Base-by-base conservation (phyloP, 2,329 filamentous ascomycete species). In the Clarireedia monteithiana region DNA sequence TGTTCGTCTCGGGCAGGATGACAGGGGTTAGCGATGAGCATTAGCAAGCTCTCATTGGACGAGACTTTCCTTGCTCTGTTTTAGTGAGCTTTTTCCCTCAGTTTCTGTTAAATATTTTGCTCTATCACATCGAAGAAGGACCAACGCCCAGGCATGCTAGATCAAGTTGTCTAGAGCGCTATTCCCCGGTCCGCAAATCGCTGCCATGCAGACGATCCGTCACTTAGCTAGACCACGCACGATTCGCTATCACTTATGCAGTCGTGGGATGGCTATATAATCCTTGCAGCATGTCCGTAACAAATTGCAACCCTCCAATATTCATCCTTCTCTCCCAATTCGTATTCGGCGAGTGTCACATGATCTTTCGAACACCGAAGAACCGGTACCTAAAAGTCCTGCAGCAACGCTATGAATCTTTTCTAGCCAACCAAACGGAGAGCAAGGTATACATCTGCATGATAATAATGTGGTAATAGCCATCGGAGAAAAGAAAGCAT, bases 231-330 rank as follows among this genome's bases (percentile, higher is more conserved):
- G 40, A 12, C 36, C 36, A 44, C 38, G 46, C 36, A 44, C 38
- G 46, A 55, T 55, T 55, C 52, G 52, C n/a, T 55, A 47, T 55
- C 52, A 55, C 23, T 17, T 26, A 55, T 55, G 52, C 52, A 50
- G 26, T 36, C 38, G 50, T 44, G 26, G 30, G 30, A 36, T 42
- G 48, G 45, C 24, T 38, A 34, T 17, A 10, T 17, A 10, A 55
- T 44, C 52, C 52, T 55, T 55, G 52, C 24, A 47, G 14, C 26
- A 47, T 38, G 40, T 47, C 42, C 24, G 24, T 50, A 55, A 46
- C 50, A 38, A 36, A 48, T 53, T 36, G 12, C 20, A 46, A 9
- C 27, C 27, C 30, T 17, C 30, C 40, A 53, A 53, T 53, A 55
- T 50, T 39, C 52, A 36, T 50, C 46, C 46, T 50, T 44, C 15